Evolutionary conservation across 495 filamentous ascomycete species (phyloP), one percentile per base, ranked within the genome.

Genomic region (Schizothecium vesticola): DNA sequence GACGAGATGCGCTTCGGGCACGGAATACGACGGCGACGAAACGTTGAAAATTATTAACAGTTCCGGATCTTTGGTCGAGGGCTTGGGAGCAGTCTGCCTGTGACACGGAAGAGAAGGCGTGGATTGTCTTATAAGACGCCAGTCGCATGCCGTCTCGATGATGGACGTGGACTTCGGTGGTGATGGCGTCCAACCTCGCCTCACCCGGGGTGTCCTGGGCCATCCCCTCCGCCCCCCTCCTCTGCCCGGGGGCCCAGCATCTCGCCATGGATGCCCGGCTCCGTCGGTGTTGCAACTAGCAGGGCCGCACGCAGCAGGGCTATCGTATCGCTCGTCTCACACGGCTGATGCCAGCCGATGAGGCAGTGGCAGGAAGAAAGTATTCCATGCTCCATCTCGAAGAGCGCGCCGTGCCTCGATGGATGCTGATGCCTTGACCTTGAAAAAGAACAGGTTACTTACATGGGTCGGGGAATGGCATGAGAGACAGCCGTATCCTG

Each of bases 111-210:
- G 25, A 29, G 13, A 59, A 60, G 65, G 31, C 56, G 65, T 22
- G 65, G 36, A 29, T 43, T 43, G 56, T 66, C 56, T 66, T 61
- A 60, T 66, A 66, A 24, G 31, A 60, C n/a, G 43, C 33, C 33
- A n/a, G 19, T 16, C 43, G 16, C 16, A 51, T 51, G 43, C 19
- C 43, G 7, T 51, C 43, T 12, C 10, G 8, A 10, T 29, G 3
- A 16, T 16, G 33, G 13, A 3, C 33, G 3, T 43, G 33, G 13
- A 43, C n/a, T 28, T 29, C 12, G 29, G 21, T 59, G 12, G 26
- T 16, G 23, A 19, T 59, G 58, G 58, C 22, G 58, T 51, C 19
- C 43, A n/a, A 51, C 43, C 43, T 51, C 43, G 43, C 43, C 43
- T 51, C 43, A 51, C 43, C 43, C 43, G 43, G 43, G 43, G 43